These are phyloP conservation scores for Cucurbita pepo DNA, from an alignment of 306 rosid species.

Conservation along the genomic window DNA sequence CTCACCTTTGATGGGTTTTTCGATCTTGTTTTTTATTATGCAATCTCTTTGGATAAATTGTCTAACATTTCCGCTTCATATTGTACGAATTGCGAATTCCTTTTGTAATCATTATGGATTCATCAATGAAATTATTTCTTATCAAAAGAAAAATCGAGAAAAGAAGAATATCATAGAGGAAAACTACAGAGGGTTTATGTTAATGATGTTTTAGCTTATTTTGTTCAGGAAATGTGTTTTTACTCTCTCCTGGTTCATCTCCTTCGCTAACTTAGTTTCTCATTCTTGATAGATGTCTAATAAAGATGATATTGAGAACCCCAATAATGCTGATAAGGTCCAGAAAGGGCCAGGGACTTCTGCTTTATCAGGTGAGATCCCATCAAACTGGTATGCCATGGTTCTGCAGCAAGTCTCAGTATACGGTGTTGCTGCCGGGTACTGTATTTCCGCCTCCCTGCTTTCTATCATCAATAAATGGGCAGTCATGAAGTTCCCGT, in stretches of 20 bases:
- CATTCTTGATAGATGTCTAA: conserved; percentile 29
- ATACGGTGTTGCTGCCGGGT: conserved; percentile 71
- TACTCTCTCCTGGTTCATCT: background rate
- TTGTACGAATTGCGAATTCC: no score
- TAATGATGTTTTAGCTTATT: background rate
- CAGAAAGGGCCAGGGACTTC: conserved; percentile 18
- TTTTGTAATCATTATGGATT: no score
- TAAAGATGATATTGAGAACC: conserved; percentile 26
- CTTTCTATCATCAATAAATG: conserved; percentile 85
- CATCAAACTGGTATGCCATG: conserved; percentile 24
- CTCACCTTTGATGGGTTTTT: no score
- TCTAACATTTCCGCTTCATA: no score
- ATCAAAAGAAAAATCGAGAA: background rate
- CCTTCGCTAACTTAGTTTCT: background rate
- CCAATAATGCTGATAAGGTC: conserved; percentile 12
- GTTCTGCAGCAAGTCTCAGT: conserved; percentile 40
- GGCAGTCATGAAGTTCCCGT: conserved; percentile 87
- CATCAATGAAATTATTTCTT: no score
- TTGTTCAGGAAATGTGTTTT: background rate
- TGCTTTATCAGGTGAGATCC: conserved; percentile 12
- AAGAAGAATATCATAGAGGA: background rate
- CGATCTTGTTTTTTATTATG: no score
- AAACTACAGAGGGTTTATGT: background rate
- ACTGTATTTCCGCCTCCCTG: conserved; percentile 76
- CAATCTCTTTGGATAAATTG: no score